A percentile compares a stretch with the other conserved stretches of the same genome.
phyloP scores from a whole-genome alignment of 208 protist species.

The Naegleria lovaniensis region DNA sequence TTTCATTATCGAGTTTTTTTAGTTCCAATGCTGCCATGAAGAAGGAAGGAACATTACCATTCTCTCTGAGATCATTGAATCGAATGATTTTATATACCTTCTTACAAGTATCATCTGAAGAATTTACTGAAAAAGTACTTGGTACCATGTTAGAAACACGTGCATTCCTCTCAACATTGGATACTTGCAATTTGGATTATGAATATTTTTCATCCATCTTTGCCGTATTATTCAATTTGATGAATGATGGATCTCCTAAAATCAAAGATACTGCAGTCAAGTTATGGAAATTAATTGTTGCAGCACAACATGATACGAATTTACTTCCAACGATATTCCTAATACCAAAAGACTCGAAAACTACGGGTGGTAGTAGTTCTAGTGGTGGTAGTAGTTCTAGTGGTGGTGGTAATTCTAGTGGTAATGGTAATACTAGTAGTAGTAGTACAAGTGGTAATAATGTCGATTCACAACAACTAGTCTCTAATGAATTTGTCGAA shows the following conservation, averaged over 20 bases:
- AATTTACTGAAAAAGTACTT: not conserved
- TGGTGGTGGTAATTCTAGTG: too few relatives aligned
- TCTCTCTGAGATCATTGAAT: not conserved
- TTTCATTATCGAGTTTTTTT: not conserved
- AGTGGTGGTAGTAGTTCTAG: too few relatives aligned
- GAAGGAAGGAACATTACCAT: not conserved
- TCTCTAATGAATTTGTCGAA: not conserved
- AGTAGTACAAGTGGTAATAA: too few relatives aligned
- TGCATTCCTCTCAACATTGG: not conserved
- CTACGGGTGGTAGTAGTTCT: too few relatives aligned
- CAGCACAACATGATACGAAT: not conserved
- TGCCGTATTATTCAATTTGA: not conserved
- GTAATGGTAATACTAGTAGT: too few relatives aligned
- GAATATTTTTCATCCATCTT: not conserved
- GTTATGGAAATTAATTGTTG: not conserved
- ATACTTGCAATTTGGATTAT: not conserved
- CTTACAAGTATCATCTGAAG: not conserved
- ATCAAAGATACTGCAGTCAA: not conserved
- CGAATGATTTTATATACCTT: constrained; percentile 2
- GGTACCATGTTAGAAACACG: not conserved
- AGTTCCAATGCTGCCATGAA: not conserved
- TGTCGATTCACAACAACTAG: not conserved
- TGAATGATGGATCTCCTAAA: not conserved
- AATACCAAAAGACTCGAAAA: not conserved
- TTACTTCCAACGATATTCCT: not conserved